Base-by-base conservation (phyloP, 2,329 filamentous ascomycete genomes). In the Aspergillus ochraceus region DNA sequence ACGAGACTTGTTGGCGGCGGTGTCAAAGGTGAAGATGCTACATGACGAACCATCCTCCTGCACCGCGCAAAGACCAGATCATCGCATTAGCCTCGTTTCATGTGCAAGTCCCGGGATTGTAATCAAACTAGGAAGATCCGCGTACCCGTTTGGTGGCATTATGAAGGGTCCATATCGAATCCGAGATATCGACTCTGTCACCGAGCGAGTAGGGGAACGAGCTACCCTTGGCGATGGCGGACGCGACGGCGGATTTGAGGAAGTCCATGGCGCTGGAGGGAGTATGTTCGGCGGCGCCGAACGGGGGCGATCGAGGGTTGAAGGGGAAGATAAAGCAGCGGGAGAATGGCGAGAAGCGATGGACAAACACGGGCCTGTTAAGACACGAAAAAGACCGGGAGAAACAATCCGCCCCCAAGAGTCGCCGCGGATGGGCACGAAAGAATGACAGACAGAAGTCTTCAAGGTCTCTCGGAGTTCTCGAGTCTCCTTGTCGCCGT, bases 21-120 rank as follows among this genome's bases (percentile, higher is more conserved):
- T 85, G 74, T 99, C 94, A 81, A 99, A 99, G 67, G 92, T 91
- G 79, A 99, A 97, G 66, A 99, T 93, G 79, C 92, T 97, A 79
- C 95, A 99, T 69, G 91, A 88, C 4, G 92, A 96, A 36, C 91
- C 88, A 75, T 98, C 94, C 79, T 98, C 93, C 92, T 97, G 68
- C 59, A 62, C 36, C 17, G 29, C n/a, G 14, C 42, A 19, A 29
- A 52, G 42, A 45, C 29, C 32, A 59, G 19, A 22, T 36, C 17
- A 51, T 50, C 17, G 20, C n/a, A 50, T 70, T 59, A 67, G 66
- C 57, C 54, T 52, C 49, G 42, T 32, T 39, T 49, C 47, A 39
- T 36, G 32, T 45, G 36, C 36, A 8, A n/a, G 6, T n/a, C 14
- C 26, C 11, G 32, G 14, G 14, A 47, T 50, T 24, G 19, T 12